phyloP scores from a whole-genome alignment of 2,329 filamentous ascomycete species.

The Xylariaceae sp. region DNA sequence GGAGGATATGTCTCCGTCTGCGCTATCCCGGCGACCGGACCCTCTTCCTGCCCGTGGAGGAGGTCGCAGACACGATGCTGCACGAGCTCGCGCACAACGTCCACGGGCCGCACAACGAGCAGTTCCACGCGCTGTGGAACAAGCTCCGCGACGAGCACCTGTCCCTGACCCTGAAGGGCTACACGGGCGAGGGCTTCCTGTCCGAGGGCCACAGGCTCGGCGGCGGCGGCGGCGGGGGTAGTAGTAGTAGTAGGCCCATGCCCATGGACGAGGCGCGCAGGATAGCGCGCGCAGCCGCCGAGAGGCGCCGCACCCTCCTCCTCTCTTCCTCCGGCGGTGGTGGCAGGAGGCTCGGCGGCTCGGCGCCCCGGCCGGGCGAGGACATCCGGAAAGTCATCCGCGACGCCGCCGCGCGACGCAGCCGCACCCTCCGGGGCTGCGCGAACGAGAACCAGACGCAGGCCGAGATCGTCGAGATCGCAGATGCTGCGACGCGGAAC shows the following conservation, averaged over 20 bases:
- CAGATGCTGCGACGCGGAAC: slow-evolving; percentile 58
- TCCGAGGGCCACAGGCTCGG: slow-evolving; percentile 70
- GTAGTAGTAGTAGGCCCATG: slow-evolving; percentile 36
- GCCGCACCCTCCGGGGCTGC: slow-evolving; percentile 65
- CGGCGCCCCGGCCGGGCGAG: slow-evolving; percentile 49
- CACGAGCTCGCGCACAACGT: slow-evolving; percentile 91
- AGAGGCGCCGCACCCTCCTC: slow-evolving; percentile 63
- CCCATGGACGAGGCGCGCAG: slow-evolving; percentile 68
- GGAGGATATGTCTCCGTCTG: slow-evolving; percentile 76
- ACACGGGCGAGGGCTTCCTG: slow-evolving; percentile 85
- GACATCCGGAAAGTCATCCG: slow-evolving; percentile 70
- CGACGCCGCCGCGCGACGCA: slow-evolving; percentile 64
- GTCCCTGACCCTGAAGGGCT: slow-evolving; percentile 70
- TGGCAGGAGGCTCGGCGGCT: no score
- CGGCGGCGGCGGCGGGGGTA: no score
- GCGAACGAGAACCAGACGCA: slow-evolving; percentile 64
- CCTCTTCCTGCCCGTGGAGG: slow-evolving; percentile 75
- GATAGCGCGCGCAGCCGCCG: slow-evolving; percentile 66
- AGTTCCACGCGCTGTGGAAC: slow-evolving; percentile 84
- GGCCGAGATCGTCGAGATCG: slow-evolving; percentile 59
- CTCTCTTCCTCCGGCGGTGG: no score
- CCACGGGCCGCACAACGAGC: slow-evolving; percentile 72
- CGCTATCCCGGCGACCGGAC: slow-evolving; percentile 68
- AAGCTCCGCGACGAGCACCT: slow-evolving; percentile 83
- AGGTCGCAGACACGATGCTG: slow-evolving; percentile 83